These are phyloP conservation scores for Pistacia integerrima DNA, from an alignment of 345 rosid species.

Conservation along the genomic window DNA sequence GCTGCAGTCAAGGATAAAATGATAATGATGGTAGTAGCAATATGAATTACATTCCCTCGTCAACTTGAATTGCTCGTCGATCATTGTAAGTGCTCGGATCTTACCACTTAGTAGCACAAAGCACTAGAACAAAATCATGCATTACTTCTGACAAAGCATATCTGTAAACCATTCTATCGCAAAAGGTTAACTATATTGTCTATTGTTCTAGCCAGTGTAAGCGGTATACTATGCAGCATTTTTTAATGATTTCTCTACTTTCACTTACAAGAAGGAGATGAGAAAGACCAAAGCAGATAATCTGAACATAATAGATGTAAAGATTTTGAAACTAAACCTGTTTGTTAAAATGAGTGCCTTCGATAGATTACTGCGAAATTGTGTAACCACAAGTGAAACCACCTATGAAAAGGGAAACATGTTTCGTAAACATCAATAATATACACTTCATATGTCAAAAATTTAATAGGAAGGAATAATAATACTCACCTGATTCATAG, in stretches of 20 bases:
- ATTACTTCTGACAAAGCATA: neutral
- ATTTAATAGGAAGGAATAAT: conserved; percentile 4
- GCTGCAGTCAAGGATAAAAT: neutral
- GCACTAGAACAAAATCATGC: neutral
- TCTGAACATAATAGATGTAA: conserved; percentile 5
- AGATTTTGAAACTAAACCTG: conserved; percentile 50
- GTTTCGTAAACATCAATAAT: conserved; percentile 6
- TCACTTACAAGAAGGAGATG: neutral
- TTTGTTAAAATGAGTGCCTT: conserved; percentile 82
- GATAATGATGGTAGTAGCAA: neutral
- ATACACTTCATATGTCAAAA: conserved; percentile 14
- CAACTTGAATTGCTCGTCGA: neutral
- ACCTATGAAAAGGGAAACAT: conserved; percentile 42
- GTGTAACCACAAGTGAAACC: conserved; percentile 83
- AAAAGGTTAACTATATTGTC: neutral
- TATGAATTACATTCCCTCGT: neutral
- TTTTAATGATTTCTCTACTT: neutral
- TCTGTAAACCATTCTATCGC: neutral
- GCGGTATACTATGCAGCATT: neutral
- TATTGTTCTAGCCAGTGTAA: neutral
- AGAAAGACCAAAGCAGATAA: conserved; percentile 3
- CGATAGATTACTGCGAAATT: conserved; percentile 72
- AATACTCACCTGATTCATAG: conserved; percentile 66
- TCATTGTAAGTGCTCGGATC: neutral
- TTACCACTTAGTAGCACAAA: neutral